Evolutionary conservation across 192 early-diverging fungal species (phyloP).

Genomic region (Backusella psychrophila): DNA sequence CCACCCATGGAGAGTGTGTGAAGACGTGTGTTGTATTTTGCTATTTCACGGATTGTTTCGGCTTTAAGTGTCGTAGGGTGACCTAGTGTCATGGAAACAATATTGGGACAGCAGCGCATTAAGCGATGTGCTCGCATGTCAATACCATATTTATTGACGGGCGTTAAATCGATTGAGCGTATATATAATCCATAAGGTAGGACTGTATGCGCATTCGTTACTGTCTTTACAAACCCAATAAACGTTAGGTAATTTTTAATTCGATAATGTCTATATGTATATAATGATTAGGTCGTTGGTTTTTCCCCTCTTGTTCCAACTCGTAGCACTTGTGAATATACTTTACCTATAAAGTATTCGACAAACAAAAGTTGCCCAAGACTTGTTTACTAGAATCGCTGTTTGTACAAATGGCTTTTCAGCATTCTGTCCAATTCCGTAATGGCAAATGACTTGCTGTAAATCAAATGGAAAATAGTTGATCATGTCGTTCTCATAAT

Average conservation of each 20-base stretch:
- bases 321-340: not conserved
- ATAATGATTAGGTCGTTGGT: not conserved
- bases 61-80: not conserved
- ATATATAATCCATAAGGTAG: not conserved
- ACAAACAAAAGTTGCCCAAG: constrained; percentile 5
- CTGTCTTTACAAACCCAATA: not conserved
- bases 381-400: not conserved
- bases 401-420: not conserved
- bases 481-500: not conserved
- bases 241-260: not conserved
- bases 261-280: not conserved
- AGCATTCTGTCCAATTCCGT: not conserved
- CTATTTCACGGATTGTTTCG: not conserved
- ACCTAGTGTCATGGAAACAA: not conserved
- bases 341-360: not conserved
- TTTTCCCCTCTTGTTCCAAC: not conserved
- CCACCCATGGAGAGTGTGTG: constrained; percentile 4
- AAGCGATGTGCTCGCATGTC: not conserved
- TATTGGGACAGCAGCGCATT: constrained; percentile 1
- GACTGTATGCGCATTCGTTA: not conserved
- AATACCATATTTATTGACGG: constrained; percentile 5
- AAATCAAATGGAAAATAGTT: constrained; percentile 4
- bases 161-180: not conserved
- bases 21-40: not conserved
- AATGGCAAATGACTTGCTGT: constrained; percentile 1